Evolutionary conservation across 1,284 basidiomycete species (phyloP).

Genomic region (Leccinum glutinopallens): DNA sequence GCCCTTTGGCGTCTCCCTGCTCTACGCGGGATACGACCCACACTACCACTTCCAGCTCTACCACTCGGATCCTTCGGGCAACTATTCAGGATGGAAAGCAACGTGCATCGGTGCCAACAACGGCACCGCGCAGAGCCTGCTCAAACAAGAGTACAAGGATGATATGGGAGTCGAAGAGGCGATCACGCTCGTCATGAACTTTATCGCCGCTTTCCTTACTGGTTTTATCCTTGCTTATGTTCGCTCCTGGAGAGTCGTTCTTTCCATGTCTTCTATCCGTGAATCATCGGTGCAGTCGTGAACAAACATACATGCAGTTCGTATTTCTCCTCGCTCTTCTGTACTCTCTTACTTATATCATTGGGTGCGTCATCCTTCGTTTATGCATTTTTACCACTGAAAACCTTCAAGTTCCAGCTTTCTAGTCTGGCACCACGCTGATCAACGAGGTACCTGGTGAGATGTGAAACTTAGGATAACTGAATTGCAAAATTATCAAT

Average conservation of each 20-base stretch:
- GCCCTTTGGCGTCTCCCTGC: slow-evolving; percentile 95
- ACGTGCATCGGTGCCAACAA: slow-evolving; percentile 98
- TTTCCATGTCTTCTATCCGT: too few species aligned
- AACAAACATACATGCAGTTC: too few species aligned
- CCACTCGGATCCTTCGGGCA: slow-evolving; percentile 97
- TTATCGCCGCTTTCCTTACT: too few species aligned
- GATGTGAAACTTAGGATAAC: slow-evolving; percentile 7
- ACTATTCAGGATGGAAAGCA: slow-evolving; percentile 99
- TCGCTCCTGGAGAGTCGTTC: too few species aligned
- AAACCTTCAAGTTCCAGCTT: slow-evolving; percentile 55
- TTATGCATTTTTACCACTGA: not conserved
- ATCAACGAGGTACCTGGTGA: slow-evolving; percentile 63
- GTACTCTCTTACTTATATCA: too few species aligned
- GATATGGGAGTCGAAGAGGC: slow-evolving; percentile 90
- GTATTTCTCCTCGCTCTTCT: too few species aligned
- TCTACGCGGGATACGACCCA: slow-evolving; percentile 96
- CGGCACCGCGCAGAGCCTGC: slow-evolving; percentile 88
- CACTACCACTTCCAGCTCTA: slow-evolving; percentile 98
- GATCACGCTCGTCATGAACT: slow-evolving; percentile 28
- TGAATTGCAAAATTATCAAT: slow-evolving; percentile 77
- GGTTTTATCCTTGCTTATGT: too few species aligned
- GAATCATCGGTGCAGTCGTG: too few species aligned
- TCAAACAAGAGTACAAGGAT: slow-evolving; percentile 99
- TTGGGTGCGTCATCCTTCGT: slow-evolving; percentile 44
- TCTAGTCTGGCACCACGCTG: slow-evolving; percentile 81